Base-by-base conservation (phyloP, 1,284 basidiomycete genomes). In the Golubevia sp. region DNA sequence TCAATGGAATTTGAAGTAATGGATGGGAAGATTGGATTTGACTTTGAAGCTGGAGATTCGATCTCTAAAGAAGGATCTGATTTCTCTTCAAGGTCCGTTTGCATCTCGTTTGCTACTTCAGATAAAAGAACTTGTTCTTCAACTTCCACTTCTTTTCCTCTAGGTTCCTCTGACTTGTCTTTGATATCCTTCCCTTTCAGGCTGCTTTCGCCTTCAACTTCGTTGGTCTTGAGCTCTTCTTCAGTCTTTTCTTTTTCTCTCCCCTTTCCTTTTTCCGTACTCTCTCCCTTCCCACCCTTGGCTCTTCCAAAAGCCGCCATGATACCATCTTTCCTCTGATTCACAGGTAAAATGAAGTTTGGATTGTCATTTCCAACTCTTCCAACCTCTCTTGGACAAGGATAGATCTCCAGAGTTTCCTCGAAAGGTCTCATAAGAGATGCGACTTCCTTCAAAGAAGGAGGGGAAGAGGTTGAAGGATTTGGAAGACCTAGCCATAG, bases 311-410 rank as follows among this genome's bases (percentile, higher is more conserved):
- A 79, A 54, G 77, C 71, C 2, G 74, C 73, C 56, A 59, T 68
- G 20, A 82, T 62, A 0, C 78, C 76, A 50, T 79, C 79, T 57
- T 75, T 77, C 6, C 78, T 56, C 51, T 64, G 44, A 13, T 65
- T 63, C n/a, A 80, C 56, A 2, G 79, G 79, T 30, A 71, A 61
- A 15, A 82, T 74, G 44, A 78, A 70, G 38, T 66, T 68, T 49
- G 66, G 59, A 30, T 76, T 64, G 49, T 66, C 76, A 30, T 68
- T 74, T 11, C 79, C 79, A 6, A 78, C 72, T 27, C 67, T 75
- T n/a, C 78, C 78, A 1, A 82, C 78, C 62, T 82, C 79, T 3
- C 59, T 63, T 15, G 79, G 76, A 44, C 78, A 76, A 49, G 68
- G 69, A 60, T 80, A 82, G 67, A 72, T 73, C 38, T 80, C 76